phyloP scores from a whole-genome alignment of 371 early-diverging fungal genomes.

The Dichotomocladium elegans region DNA sequence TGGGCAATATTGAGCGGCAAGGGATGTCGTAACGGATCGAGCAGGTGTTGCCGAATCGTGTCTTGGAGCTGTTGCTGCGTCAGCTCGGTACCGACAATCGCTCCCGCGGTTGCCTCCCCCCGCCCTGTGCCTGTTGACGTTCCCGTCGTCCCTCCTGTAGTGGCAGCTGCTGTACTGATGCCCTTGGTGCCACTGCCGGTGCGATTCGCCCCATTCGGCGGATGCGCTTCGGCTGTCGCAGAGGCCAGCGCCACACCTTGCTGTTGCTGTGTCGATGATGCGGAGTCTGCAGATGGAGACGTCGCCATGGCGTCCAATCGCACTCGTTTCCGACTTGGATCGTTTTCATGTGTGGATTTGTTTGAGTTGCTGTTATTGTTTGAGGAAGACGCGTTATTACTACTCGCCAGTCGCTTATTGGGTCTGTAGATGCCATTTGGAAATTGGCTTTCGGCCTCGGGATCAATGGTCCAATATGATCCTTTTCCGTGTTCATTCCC shows the following conservation, averaged over 20 bases:
- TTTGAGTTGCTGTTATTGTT: not conserved
- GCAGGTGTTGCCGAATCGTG: slow-evolving; percentile 37
- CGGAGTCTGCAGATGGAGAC: not conserved
- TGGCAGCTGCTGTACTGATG: not conserved
- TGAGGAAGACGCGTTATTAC: not conserved
- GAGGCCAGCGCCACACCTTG: not conserved
- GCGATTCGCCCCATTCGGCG: not conserved
- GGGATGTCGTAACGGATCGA: slow-evolving; percentile 38
- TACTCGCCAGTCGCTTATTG: slow-evolving; percentile 1
- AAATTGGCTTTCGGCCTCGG: slow-evolving; percentile 5
- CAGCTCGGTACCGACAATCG: not conserved
- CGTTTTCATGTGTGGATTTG: slow-evolving; percentile 2
- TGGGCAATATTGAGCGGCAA: slow-evolving; percentile 36
- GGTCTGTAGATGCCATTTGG: slow-evolving; percentile 7
- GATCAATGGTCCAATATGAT: slow-evolving; percentile 77
- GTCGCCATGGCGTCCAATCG: no score
- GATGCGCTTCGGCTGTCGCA: not conserved
- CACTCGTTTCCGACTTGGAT: no score
- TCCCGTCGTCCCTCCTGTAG: not conserved
- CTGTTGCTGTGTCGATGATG: not conserved
- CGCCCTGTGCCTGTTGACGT: not conserved
- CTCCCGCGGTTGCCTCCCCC: not conserved
- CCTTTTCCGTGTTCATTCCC: slow-evolving; percentile 95
- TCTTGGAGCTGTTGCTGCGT: slow-evolving; percentile 34
- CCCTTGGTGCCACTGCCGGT: not conserved